Base-by-base conservation (phyloP, 148 eudicot genomes). In the Fagopyrum tataricum region DNA sequence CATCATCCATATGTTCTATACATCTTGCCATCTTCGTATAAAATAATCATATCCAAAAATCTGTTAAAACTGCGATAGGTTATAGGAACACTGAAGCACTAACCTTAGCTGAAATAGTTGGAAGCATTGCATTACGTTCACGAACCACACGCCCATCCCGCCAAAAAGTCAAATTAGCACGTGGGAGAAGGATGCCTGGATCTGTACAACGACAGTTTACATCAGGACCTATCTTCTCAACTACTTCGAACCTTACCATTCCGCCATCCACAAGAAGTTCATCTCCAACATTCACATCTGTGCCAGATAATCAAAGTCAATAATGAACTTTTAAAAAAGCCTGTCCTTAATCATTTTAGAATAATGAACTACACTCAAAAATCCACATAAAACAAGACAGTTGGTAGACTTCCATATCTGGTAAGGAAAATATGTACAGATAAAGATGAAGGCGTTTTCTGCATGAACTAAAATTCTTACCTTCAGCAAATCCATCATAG, bases 401-500 rank as follows among this genome's bases (percentile, higher is more conserved):
- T 31, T 31, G 37, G n/a, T 15, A 18, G 4, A 49, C n/a, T 49
- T 49, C n/a, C 55, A 14, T n/a, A 49, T 17, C 55, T 49, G 15
- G 18, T 4, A 18, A 14, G 18, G 55, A 49, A 49, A 11, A 14
- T 14, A 46, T 46, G 49, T 46, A 46, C 15, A 49, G 13, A 46
- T 10, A 8, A 8, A 13, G 12, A 10, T 46, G 49, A 13, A 46
- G 31, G 31, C 37, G 37, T 31, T n/a, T n/a, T 31, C 37, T 31
- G 37, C 37, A 23, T 44, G 12, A 46, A 58, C 37, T 31, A 58
- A 31, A 58, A 15, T 15, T 58, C 24, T 23, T 17, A 58, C 98
- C 98, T 85, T 93, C 98, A 64, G 98, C 89, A 87, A 93, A 93
- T 62, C 98, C 98, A 53, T 85, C 98, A 78, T 93, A 93, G 85